These are phyloP conservation scores for Lichtheimia corymbifera DNA, from an alignment of 371 early-diverging fungal species.

Conservation along the genomic window DNA sequence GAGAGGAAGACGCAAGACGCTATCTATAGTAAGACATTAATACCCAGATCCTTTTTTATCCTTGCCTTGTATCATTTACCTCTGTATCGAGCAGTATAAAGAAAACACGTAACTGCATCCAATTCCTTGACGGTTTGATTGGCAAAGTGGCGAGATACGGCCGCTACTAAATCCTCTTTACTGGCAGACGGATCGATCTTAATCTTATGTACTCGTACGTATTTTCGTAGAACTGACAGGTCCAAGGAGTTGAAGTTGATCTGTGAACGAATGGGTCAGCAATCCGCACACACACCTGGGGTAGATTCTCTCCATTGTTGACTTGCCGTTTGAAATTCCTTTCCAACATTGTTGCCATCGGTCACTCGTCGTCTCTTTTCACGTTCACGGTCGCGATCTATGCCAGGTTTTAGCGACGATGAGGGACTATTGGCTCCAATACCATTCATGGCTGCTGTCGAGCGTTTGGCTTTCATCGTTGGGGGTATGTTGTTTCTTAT, in stretches of 20 bases:
- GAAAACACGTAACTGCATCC: slow-evolving; percentile 50
- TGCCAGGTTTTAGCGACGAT: slow-evolving; percentile 15
- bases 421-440: background rate
- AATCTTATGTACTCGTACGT: slow-evolving; percentile 46
- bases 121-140: slow-evolving; percentile 50
- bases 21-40: slow-evolving; percentile 6
- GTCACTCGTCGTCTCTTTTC: slow-evolving; percentile 42
- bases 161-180: slow-evolving; percentile 49
- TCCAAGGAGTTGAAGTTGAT: slow-evolving; percentile 51
- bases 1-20: slow-evolving; percentile 15
- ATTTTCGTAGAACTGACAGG: slow-evolving; percentile 42
- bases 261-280: slow-evolving; percentile 14
- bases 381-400: slow-evolving; percentile 41
- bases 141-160: slow-evolving; percentile 52
- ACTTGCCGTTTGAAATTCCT: slow-evolving; percentile 51
- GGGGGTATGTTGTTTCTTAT: slow-evolving; percentile 28
- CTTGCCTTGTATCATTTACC: slow-evolving; percentile 21
- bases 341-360: slow-evolving; percentile 45
- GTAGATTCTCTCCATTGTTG: background rate
- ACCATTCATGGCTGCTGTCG: slow-evolving; percentile 10
- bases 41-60: background rate
- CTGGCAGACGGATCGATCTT: slow-evolving; percentile 27
- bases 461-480: slow-evolving; percentile 29
- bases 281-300: background rate
- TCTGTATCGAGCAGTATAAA: slow-evolving; percentile 50